Evolutionary conservation across 2,329 filamentous ascomycete genomes (phyloP).

Genomic region (Sclerotinia spermophila): DNA sequence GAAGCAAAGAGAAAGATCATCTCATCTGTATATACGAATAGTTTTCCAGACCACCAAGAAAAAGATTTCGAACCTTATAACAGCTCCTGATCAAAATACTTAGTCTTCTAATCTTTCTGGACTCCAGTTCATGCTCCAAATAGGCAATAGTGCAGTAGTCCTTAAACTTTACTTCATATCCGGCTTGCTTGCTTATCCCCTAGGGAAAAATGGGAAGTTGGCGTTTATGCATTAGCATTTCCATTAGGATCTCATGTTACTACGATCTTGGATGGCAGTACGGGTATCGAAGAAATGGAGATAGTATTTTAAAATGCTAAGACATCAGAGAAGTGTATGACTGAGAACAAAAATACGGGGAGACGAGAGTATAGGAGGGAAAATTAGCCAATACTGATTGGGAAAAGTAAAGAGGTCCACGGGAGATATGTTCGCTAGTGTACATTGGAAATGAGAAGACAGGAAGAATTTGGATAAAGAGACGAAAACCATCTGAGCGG

Average conservation of each 20-base stretch:
- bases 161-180: neutral
- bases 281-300: neutral
- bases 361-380: neutral
- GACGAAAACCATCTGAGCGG: neutral
- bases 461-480: neutral
- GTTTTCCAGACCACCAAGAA: neutral
- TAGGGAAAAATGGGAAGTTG: neutral
- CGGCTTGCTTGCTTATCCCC: neutral
- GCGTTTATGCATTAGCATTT: neutral
- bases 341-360: neutral
- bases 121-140: neutral
- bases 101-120: slow-evolving; percentile 3
- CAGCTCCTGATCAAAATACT: neutral
- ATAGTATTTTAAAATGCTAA: neutral
- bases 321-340: neutral
- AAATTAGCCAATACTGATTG: neutral
- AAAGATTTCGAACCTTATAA: neutral
- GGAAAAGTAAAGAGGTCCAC: neutral
- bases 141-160: neutral
- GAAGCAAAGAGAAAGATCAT: neutral
- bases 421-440: neutral
- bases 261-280: neutral
- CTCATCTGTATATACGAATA: neutral
- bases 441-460: neutral
- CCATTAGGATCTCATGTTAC: neutral